Percentiles rank a stretch among this genome's conserved stretches.
These are phyloP conservation scores for Globisporangium sylvaticum DNA, from an alignment of 352 stramenopile species.

Conservation along the genomic window DNA sequence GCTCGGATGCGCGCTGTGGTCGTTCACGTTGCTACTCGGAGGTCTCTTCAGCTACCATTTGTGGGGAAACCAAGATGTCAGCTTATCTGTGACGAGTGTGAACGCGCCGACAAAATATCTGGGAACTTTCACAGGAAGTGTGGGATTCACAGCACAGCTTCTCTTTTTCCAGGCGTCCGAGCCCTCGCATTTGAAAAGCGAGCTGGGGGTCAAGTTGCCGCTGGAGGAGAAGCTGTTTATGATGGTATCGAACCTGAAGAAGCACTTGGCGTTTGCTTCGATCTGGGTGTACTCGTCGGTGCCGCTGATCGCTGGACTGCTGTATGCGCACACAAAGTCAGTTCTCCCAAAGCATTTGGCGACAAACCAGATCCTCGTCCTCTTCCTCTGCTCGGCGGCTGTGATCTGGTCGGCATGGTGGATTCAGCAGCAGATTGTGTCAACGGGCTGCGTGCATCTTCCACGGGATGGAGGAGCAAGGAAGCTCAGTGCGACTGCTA, in stretches of 20 bases:
- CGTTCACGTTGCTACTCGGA: conserved; percentile 48
- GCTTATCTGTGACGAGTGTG: neutral
- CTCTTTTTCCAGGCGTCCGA: conserved; percentile 41
- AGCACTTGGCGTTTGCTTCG: conserved; percentile 1
- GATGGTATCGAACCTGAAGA: conserved; percentile 11
- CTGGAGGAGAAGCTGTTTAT: conserved; percentile 10
- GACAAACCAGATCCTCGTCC: conserved; percentile 23
- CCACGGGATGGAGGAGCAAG: no score
- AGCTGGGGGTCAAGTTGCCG: neutral
- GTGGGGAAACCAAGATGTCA: conserved; percentile 25
- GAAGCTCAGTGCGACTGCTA: neutral
- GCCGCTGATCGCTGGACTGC: conserved; percentile 11
- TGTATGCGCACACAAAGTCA: conserved; percentile 28
- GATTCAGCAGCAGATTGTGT: conserved; percentile 48
- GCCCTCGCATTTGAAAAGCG: conserved; percentile 1
- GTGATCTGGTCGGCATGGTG: conserved; percentile 38
- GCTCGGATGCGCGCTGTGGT: conserved; percentile 49
- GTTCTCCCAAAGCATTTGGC: conserved; percentile 27
- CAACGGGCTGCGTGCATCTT: neutral
- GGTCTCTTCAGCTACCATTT: conserved; percentile 45
- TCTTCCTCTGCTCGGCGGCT: conserved; percentile 29
- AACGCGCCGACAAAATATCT: conserved; percentile 31
- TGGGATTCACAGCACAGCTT: conserved; percentile 43
- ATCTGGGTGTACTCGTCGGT: conserved; percentile 23
- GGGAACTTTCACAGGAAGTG: conserved; percentile 42